Base-by-base conservation (phyloP, 192 early-diverging fungal species). In the Gryganskiella cystojenkinii region DNA sequence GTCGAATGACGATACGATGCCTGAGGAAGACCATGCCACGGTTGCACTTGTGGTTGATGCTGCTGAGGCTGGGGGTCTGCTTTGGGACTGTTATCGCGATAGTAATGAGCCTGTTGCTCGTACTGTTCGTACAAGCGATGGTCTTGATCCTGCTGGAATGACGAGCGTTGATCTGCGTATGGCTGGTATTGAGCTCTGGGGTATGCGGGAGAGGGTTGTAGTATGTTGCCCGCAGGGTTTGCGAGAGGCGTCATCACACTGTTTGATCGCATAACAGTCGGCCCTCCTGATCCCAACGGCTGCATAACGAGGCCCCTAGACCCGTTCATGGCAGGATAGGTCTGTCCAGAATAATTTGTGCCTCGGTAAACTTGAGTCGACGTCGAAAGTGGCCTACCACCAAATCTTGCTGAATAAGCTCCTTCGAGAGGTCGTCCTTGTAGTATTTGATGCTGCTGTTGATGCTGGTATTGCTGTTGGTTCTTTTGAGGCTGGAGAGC, bases 81-180 rank as follows among this genome's bases (percentile, higher is more conserved):
- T 2, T n/a, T 42, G 0, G 42, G 50, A 34, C 10, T 56, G 13
- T 42, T 43, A 10, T 68, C 67, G 4, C 74, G 52, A 19, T 78
- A 78, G 42, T 78, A 78, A 14, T 55, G 61, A 4, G 64, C 35
- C 37, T 64, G 74, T 14, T 78, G 74, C 42, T 68, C 66, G n/a
- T 43, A 65, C 25, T 55, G 63, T 8, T 65, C 49, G 42, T 78
- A 78, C 14, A 61, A 42, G 30, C 59, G 55, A 34, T 68, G 49
- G 13, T 54, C 55, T 19, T 49, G 62, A 10, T 63, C 61, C 49
- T 64, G 66, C 34, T 64, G 73, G 31, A 54, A 58, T 7, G 49
- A 31, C 24, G 44, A 53, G 31, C 7, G 54, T 11, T 67, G 55
- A n/a, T 67, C 65, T n/a, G 34, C 1, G 20, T 62, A 46, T 47